Conservation (phyloP, 768 basidiomycete species). For the Hortiboletus campestris region DNA sequence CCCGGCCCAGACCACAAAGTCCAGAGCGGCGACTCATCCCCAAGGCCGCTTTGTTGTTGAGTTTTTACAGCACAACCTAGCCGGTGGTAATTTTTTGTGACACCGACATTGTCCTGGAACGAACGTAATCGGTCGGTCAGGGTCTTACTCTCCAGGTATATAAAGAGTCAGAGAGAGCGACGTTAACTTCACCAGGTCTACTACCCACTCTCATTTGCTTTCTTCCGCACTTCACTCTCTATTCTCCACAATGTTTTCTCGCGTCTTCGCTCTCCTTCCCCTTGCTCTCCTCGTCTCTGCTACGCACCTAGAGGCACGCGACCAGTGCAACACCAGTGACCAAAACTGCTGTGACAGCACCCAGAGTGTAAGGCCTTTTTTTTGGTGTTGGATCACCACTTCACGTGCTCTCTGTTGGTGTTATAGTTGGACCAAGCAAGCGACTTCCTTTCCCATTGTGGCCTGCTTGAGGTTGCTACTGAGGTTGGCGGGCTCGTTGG, state of each 20-base stretch:
- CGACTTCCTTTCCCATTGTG: rapidly evolving
- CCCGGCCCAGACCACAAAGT: too few relatives aligned
- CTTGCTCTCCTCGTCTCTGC: conserved; percentile 17
- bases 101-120: background rate
- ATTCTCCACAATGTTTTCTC: conserved; percentile 13
- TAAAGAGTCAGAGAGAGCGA: background rate
- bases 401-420: background rate
- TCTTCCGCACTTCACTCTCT: background rate
- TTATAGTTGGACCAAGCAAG: background rate
- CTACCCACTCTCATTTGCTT: background rate
- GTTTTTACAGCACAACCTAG: background rate
- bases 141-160: conserved; percentile 14
- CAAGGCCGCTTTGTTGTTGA: too few relatives aligned
- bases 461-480: background rate
- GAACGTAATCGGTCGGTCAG: conserved; percentile 5
- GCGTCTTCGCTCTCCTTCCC: conserved; percentile 15
- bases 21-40: too few relatives aligned
- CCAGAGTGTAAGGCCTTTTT: background rate
- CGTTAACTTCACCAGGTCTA: background rate
- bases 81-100: background rate
- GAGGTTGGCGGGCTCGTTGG: background rate
- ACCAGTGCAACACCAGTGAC: conserved; percentile 5
- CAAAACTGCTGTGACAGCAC: conserved; percentile 11
- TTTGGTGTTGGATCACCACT: rapidly evolving
- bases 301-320: background rate